These are phyloP conservation scores for Excoecaria cochinchinensis DNA, from an alignment of 345 rosid genomes.

Conservation along the genomic window DNA sequence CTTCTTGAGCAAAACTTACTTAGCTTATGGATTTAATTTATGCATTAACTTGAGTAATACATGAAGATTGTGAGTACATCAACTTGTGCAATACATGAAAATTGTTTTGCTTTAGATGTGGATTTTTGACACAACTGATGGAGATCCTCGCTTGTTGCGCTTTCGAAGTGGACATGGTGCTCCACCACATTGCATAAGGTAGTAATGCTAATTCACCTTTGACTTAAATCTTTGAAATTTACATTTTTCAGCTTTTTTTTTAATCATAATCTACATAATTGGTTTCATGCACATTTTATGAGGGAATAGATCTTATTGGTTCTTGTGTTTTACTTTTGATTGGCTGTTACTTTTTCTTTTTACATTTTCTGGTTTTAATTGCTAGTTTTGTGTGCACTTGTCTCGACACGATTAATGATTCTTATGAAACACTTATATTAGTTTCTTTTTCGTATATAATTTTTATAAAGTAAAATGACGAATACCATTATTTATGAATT, in stretches of 20 bases:
- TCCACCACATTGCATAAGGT: constrained; percentile 96
- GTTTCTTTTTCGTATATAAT: no score
- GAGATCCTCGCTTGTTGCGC: constrained; percentile 90
- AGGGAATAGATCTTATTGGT: neutral
- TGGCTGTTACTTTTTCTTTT: neutral
- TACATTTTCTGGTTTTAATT: no score
- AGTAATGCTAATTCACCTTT: constrained; percentile 6
- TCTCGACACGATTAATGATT: no score
- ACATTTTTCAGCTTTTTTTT: neutral
- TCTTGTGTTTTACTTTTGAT: neutral
- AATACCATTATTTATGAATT: no score
- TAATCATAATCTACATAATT: neutral
- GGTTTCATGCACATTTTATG: neutral
- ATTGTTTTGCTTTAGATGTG: constrained; percentile 58
- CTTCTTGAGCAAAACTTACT: neutral
- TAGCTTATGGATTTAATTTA: constrained; percentile 2
- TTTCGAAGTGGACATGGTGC: constrained; percentile 99
- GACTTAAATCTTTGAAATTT: neutral
- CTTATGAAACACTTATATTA: no score
- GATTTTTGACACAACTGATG: constrained; percentile 94
- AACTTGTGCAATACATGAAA: neutral
- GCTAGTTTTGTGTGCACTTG: no score
- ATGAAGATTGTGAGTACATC: no score
- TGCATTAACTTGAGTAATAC: neutral
- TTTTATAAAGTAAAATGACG: no score